Conservation (phyloP, 192 early-diverging fungal species). For the Geranomyces michiganensis region DNA sequence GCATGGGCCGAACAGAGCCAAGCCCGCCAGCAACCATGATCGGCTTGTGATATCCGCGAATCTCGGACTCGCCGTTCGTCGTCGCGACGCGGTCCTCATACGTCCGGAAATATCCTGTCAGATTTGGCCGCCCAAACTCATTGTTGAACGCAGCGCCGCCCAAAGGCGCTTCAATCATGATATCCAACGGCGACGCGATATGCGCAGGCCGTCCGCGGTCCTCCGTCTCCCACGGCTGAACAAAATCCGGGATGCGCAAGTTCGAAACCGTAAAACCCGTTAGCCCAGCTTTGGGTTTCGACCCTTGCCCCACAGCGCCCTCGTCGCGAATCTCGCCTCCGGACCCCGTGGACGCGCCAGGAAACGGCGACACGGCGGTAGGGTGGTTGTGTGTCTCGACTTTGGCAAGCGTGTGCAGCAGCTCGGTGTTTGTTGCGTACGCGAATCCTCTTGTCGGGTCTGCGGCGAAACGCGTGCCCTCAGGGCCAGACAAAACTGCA, state of each 20-base stretch:
- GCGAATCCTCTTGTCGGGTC: slow-evolving; percentile 41
- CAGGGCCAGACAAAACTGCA: slow-evolving; percentile 85
- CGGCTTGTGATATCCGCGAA: slow-evolving; percentile 98
- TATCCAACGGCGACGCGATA: slow-evolving; percentile 90
- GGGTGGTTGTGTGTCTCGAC: slow-evolving; percentile 99
- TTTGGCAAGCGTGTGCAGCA: slow-evolving; percentile 90
- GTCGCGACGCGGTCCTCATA: slow-evolving; percentile 58
- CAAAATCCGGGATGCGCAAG: slow-evolving; percentile 85
- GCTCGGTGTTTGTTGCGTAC: slow-evolving; percentile 69
- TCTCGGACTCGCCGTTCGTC: slow-evolving; percentile 62
- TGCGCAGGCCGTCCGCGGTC: slow-evolving; percentile 85
- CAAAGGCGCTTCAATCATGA: slow-evolving; percentile 97
- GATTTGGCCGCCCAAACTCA: slow-evolving; percentile 95
- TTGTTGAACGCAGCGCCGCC: slow-evolving; percentile 99
- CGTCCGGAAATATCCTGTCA: slow-evolving; percentile 97
- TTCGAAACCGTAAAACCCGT: slow-evolving; percentile 96
- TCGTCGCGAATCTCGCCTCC: slow-evolving; percentile 99
- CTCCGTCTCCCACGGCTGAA: slow-evolving; percentile 90
- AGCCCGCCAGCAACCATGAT: slow-evolving; percentile 99
- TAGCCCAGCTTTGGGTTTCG: slow-evolving; percentile 93
- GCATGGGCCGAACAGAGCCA: slow-evolving; percentile 87
- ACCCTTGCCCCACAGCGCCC: slow-evolving; percentile 95
- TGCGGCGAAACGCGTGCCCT: slow-evolving; percentile 57
- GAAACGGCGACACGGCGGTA: slow-evolving; percentile 97
- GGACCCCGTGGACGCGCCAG: slow-evolving; percentile 97